Evolutionary conservation across 176 grass and related monocot species (phyloP).

Genomic region (Tillandsia leiboldiana): DNA sequence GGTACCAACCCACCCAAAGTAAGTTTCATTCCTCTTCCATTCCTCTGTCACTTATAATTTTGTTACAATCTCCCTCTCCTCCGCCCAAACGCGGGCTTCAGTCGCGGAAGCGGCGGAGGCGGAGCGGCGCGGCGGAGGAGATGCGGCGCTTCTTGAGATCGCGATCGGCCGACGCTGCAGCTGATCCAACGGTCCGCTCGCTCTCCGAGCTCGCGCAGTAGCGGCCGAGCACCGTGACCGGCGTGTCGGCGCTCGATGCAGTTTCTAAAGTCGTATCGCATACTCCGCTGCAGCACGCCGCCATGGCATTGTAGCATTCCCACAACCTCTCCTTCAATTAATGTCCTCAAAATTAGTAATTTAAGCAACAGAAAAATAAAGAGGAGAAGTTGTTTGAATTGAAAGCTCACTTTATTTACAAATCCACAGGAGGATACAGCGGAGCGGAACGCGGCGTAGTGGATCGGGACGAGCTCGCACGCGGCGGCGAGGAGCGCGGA

Average conservation of each 20-base stretch:
- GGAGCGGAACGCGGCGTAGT: slow-evolving; percentile 48
- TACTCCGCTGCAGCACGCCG: slow-evolving; percentile 10
- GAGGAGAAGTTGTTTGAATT: background rate
- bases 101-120: background rate
- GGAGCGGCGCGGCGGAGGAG: slow-evolving; percentile 34
- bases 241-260: slow-evolving; percentile 49
- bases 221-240: slow-evolving; percentile 62
- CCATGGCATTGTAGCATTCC: slow-evolving; percentile 59
- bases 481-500: slow-evolving; percentile 57
- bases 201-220: slow-evolving; percentile 65
- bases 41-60: background rate
- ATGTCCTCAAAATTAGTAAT: background rate
- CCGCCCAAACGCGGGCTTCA: no score
- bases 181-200: slow-evolving; percentile 53
- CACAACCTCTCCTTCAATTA: slow-evolving; percentile 48
- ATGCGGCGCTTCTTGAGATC: slow-evolving; percentile 63
- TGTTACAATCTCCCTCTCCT: background rate
- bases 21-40: no score
- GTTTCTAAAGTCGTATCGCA: slow-evolving; percentile 5
- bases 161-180: slow-evolving; percentile 12
- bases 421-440: slow-evolving; percentile 46
- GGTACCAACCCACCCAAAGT: no score
- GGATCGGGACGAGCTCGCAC: slow-evolving; percentile 45
- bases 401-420: slow-evolving; percentile 83
- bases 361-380: background rate